These are phyloP conservation scores for Trichophyton mentagrophytes DNA, from an alignment of 2,329 filamentous ascomycete genomes.

Conservation along the genomic window DNA sequence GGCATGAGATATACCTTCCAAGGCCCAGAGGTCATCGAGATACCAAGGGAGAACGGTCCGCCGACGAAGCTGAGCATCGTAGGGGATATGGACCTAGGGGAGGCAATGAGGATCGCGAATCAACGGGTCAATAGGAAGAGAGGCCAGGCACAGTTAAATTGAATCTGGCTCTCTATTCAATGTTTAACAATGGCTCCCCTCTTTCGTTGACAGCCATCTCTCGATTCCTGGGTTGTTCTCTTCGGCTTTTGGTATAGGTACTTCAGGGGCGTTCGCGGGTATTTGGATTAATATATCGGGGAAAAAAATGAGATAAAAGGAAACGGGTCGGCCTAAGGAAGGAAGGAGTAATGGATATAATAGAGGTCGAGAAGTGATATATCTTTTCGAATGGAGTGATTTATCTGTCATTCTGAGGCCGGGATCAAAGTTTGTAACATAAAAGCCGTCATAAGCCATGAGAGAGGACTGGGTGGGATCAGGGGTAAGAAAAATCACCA, in stretches of 20 bases:
- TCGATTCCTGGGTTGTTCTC: not conserved
- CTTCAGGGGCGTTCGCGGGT: no score
- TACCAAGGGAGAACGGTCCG: not conserved
- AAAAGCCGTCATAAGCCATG: not conserved
- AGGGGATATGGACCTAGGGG: constrained; percentile 15
- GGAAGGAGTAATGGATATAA: not conserved
- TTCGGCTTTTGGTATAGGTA: not conserved
- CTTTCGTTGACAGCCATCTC: not conserved
- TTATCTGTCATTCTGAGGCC: not conserved
- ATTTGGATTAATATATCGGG: no score
- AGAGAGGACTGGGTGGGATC: not conserved
- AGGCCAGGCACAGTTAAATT: not conserved
- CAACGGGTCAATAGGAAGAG: not conserved
- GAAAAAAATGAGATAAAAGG: no score
- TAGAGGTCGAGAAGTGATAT: not conserved
- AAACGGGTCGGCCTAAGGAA: no score
- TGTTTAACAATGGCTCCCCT: not conserved
- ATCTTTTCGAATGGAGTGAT: not conserved
- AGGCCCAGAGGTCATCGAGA: constrained; percentile 8
- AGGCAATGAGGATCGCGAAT: constrained; percentile 15
- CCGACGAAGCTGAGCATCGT: constrained; percentile 10
- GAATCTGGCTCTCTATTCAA: not conserved
- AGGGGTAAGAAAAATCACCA: not conserved
- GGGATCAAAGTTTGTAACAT: not conserved
- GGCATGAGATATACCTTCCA: constrained; percentile 14